phyloP scores from a whole-genome alignment of 2,329 filamentous ascomycete genomes.

The Periconia digitata region DNA sequence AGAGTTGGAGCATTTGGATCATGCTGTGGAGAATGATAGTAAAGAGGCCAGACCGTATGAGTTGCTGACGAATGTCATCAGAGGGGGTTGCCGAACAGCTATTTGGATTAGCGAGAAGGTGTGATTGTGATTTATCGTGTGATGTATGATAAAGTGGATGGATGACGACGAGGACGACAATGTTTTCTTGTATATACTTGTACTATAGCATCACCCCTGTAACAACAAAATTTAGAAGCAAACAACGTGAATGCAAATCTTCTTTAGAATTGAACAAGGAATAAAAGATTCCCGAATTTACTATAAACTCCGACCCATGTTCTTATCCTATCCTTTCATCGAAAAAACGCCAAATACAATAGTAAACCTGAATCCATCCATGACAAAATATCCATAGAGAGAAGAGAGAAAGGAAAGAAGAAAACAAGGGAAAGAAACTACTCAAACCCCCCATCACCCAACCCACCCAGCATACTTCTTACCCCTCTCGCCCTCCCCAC shows the following conservation, averaged over 20 bases:
- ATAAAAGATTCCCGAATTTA: neutral
- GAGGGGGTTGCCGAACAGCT: constrained; percentile 85
- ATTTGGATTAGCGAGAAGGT: constrained; percentile 87
- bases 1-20: constrained; percentile 94
- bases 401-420: neutral
- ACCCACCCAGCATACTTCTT: constrained; percentile 36
- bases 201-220: neutral
- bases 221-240: neutral
- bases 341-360: neutral
- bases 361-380: neutral
- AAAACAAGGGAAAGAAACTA: constrained; percentile 11
- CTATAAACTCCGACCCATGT: neutral
- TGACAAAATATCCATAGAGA: neutral
- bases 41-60: constrained; percentile 89
- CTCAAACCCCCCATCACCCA: constrained; percentile 41
- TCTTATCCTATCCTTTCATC: neutral
- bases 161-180: neutral
- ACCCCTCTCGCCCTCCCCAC: constrained; percentile 32
- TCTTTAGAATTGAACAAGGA: neutral
- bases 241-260: neutral
- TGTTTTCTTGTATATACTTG: constrained; percentile 1
- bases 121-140: too few relatives aligned
- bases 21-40: constrained; percentile 90
- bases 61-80: constrained; percentile 81
- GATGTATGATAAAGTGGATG: too few relatives aligned